Conservation (phyloP, 2,329 filamentous ascomycete species). For the Colletotrichum higginsianum region DNA sequence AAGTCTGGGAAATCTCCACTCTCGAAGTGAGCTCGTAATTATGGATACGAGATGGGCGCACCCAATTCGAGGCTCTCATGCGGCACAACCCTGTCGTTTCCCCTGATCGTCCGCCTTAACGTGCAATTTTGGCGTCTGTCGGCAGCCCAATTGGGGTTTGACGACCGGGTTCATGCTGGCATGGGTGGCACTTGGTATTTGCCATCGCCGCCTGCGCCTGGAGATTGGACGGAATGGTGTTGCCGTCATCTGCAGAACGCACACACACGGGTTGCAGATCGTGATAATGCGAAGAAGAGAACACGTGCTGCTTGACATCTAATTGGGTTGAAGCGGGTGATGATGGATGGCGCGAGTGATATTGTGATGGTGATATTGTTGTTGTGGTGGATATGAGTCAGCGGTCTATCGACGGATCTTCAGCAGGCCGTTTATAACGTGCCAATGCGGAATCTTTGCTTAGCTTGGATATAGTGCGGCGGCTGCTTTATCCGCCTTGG, state of each 20-base stretch:
- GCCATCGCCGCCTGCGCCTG: background rate
- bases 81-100: constrained; percentile 34
- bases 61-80: constrained; percentile 30
- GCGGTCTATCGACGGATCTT: background rate
- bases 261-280: constrained; percentile 19
- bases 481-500: too few relatives aligned
- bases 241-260: background rate
- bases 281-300: constrained; percentile 18
- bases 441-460: background rate
- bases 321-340: background rate
- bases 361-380: background rate
- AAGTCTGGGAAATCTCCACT: constrained; percentile 18
- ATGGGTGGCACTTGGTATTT: constrained; percentile 10
- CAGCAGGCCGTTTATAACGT: background rate
- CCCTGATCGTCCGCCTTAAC: constrained; percentile 29
- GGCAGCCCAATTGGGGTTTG: constrained; percentile 19
- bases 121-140: constrained; percentile 30
- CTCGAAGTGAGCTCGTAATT: constrained; percentile 34
- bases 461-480: background rate
- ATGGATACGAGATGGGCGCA: constrained; percentile 30
- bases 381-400: background rate
- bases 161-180: constrained; percentile 23
- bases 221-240: constrained; percentile 5
- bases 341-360: background rate
- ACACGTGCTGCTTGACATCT: background rate